phyloP scores from a whole-genome alignment of 208 protist genomes.

The Entamoeba dispar region DNA sequence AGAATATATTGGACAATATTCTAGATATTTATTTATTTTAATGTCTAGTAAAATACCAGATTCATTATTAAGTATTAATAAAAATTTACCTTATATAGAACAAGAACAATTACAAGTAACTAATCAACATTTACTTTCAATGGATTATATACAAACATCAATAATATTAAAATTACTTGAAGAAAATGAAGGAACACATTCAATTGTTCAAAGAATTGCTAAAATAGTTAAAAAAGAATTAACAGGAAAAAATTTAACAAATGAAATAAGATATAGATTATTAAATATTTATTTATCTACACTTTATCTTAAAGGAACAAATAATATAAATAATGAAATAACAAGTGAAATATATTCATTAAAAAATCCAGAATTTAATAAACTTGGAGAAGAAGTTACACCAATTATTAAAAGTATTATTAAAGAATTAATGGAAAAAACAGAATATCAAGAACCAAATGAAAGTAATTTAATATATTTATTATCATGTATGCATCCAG shows the following conservation, averaged over 20 bases:
- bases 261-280: not conserved
- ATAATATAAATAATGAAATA: not conserved
- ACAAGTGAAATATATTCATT: not conserved
- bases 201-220: not conserved
- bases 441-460: not conserved
- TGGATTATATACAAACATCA: not conserved
- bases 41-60: not conserved
- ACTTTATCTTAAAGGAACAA: not conserved
- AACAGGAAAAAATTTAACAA: not conserved
- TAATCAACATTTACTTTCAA: not conserved
- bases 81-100: not conserved
- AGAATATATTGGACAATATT: not conserved
- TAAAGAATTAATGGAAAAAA: not conserved
- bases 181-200: not conserved
- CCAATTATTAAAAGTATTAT: not conserved
- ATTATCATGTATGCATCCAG: not conserved
- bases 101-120: not conserved
- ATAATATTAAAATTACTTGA: not conserved
- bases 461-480: not conserved
- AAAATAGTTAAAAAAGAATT: not conserved
- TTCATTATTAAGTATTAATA: not conserved
- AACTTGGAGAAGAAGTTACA: not conserved
- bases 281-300: not conserved
- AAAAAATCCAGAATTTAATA: not conserved
- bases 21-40: not conserved